Evolutionary conservation across 2,329 filamentous ascomycete genomes (phyloP).

Genomic region (Microdochium bolleyi): DNA sequence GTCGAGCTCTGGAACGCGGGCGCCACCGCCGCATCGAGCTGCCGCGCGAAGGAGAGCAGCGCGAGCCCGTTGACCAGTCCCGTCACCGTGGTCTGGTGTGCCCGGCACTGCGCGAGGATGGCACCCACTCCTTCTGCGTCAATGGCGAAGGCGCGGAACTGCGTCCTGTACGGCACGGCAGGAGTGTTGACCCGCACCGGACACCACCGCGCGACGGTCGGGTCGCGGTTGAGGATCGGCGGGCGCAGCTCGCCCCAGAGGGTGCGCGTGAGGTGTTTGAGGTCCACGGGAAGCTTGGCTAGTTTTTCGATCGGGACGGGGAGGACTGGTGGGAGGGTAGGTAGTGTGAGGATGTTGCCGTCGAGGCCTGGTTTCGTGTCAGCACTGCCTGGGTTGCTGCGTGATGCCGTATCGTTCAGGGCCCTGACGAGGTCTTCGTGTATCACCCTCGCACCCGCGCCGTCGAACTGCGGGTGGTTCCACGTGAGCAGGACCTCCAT

Average conservation of each 20-base stretch:
- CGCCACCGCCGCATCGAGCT: conserved; percentile 3
- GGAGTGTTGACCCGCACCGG: conserved; percentile 1
- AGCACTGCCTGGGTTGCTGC: conserved; percentile 2
- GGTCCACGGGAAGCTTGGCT: conserved; percentile 6
- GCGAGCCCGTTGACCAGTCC: conserved; percentile 10
- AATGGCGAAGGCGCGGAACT: conserved; percentile 6
- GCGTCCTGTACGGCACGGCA: conserved; percentile 2
- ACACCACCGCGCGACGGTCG: conserved; percentile 5
- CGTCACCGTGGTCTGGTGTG: conserved; percentile 12
- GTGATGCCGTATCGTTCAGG: conserved; percentile 1
- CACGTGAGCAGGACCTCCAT: conserved; percentile 9
- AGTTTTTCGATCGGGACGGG: conserved; percentile 3
- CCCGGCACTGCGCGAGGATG: conserved; percentile 8
- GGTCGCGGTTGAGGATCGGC: neutral
- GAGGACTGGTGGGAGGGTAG: neutral
- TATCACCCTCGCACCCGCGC: conserved; percentile 8
- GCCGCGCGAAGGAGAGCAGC: conserved; percentile 5
- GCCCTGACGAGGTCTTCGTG: conserved; percentile 6
- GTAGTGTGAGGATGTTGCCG: neutral
- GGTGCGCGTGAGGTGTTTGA: conserved; percentile 1
- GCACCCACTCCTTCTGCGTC: neutral
- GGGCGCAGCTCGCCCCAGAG: conserved; percentile 5
- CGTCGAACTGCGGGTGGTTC: conserved; percentile 7
- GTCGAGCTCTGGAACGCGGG: conserved; percentile 7
- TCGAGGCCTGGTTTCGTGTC: neutral